Base-by-base conservation (phyloP, 129 eudicot species). In the Saussurea involucrata region DNA sequence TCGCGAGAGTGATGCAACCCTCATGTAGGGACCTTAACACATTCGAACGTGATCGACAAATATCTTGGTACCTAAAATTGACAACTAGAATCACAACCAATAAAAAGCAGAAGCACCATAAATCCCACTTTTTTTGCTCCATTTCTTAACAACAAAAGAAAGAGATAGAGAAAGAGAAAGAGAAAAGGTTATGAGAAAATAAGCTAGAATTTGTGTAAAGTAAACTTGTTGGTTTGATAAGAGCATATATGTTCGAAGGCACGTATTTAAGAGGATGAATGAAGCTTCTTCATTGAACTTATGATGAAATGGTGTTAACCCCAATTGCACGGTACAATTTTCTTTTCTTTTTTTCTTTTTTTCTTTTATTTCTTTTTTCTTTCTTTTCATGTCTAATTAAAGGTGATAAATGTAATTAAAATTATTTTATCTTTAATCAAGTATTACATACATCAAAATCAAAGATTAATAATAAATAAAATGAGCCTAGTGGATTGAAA, bases 1-100 rank as follows among this genome's bases (percentile, higher is more conserved):
- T 12, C 12, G 74, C n/a, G 11, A 80, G 73, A 64, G 74, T 49
- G 68, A 80, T 13, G 40, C 71, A 29, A 32, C 74, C 83, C 18
- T 66, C 83, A 53, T 64, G 60, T 31, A 73, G 0, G 9, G 28
- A 36, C 27, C 24, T 55, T 33, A 13, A 57, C 10, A 65, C 22
- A 80, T 31, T 21, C 5, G 57, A 66, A 1, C 44, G 28, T 2
- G 33, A 42, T 24, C 49, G 73, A 80, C 21, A 60, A 11, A 36
- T n/a, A 73, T 42, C 24, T 44, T 72, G 24, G 8, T 32, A 34
- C 32, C 10, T 13, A 6, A 57, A 37, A 24, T 58, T 15, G 70
- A 69, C 37, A 8, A 36, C 61, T 12, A 57, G 5, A 15, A 55
- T 17, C 46, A 25, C 9, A 1, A 42, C 13, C 5, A 68, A 57